Base-by-base conservation (phyloP, 257 asterid genomes). In the Haberlea rhodopensis region DNA sequence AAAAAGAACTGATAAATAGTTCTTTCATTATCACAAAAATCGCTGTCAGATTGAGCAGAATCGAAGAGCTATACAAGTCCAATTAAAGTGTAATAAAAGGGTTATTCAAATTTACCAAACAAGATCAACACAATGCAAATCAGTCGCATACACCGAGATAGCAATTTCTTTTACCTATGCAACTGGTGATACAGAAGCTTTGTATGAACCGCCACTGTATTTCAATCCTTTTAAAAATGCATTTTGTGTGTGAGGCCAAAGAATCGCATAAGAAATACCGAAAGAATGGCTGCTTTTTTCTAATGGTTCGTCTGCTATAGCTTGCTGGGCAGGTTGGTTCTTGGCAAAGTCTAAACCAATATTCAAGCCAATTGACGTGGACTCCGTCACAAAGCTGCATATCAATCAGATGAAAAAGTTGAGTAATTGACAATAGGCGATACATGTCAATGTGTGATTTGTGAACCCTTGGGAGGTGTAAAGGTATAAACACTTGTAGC, bases 371-470 rank as follows among this genome's bases (percentile, higher is more conserved):
- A 77, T 62, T 26, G 96, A 87, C 0, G 81, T 68, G 31, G 88
- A 72, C 58, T 84, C 90, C 0, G 91, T 80, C 67, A 63, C 72
- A 64, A 92, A 89, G 66, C 99, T 92, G 94, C 84, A 82, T 46
- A 45, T 19, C 23, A 55, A 63, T 15, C 24, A 58, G 66, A 60
- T 53, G 8, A 45, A 67, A 52, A 32, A 37, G 15, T 59, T n/a
- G 73, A 70, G 10, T 9, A 67, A 16, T 56, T 20, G 1, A 32
- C 11, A 11, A 26, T 31, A 22, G 45, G 5, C 11, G 1, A 34
- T 8, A 31, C n/a, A n/a, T 0, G 11, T 8, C 37, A 28, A 10
- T 37, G 40, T 19, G 25, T n/a, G n/a, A n/a, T n/a, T n/a, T n/a
- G n/a, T n/a, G n/a, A 6, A 27, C 8, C 27, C 16, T 31, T 58